Conservation (phyloP, 345 rosid species). For the Lumnitzera racemosa region DNA sequence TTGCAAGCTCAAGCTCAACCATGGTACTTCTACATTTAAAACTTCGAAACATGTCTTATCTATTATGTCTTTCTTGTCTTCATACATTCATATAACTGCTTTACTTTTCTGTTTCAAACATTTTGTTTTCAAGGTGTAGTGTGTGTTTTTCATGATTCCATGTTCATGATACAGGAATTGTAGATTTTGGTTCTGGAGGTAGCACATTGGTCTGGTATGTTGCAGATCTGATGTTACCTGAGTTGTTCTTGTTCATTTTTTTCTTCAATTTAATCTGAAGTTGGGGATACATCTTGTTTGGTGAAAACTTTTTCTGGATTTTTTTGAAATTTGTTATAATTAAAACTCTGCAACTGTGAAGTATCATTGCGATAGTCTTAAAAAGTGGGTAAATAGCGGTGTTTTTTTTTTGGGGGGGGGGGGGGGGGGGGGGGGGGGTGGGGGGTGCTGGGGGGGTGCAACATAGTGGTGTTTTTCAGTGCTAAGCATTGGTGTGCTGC, state of each 20-base stretch:
- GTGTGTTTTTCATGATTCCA: constrained; percentile 8
- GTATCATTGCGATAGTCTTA: too few species aligned
- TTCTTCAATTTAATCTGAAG: not conserved
- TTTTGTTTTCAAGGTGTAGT: not conserved
- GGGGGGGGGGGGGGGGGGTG: too few species aligned
- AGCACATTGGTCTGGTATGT: constrained; percentile 30
- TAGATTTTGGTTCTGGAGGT: constrained; percentile 29
- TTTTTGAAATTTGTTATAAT: not conserved
- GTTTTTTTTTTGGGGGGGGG: too few species aligned
- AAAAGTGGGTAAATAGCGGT: too few species aligned
- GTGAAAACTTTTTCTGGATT: not conserved
- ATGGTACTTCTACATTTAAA: constrained; percentile 14
- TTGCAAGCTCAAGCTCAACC: constrained; percentile 33
- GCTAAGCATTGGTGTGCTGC: too few species aligned
- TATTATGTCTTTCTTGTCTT: constrained; percentile 1
- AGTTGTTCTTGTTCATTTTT: not conserved
- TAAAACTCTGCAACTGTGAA: too few species aligned
- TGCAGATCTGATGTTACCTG: constrained; percentile 47
- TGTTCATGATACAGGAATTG: constrained; percentile 26
- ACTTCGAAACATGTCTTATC: not conserved
- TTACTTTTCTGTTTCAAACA: not conserved
- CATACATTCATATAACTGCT: constrained; percentile 5
- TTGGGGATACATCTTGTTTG: not conserved
- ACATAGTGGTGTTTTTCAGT: too few species aligned
- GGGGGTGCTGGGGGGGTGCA: too few species aligned